Evolutionary conservation across 176 grass and related monocot species (phyloP).

Genomic region (Olyra latifolia): DNA sequence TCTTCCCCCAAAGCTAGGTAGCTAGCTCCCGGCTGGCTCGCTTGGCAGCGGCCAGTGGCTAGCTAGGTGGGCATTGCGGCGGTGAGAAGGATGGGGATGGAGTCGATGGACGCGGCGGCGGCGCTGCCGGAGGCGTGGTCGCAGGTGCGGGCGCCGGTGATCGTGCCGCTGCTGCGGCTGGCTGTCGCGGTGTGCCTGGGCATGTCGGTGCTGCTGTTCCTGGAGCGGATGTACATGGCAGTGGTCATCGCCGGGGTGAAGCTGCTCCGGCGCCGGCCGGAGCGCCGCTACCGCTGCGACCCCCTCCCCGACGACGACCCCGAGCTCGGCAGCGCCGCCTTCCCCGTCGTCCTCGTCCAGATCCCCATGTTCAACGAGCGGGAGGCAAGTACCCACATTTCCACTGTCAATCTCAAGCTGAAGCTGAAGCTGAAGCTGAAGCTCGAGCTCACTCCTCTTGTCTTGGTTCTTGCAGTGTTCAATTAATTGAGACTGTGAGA

Average conservation of each 20-base stretch:
- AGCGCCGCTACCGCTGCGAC: constrained; percentile 63
- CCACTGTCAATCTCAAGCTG: not conserved
- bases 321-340: constrained; percentile 61
- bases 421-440: not conserved
- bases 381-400: constrained; percentile 31
- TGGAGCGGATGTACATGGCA: constrained; percentile 71
- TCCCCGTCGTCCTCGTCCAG: constrained; percentile 74
- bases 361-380: constrained; percentile 94
- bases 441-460: no score
- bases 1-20: not conserved
- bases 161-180: constrained; percentile 65
- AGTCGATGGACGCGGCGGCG: constrained; percentile 32
- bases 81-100: no score
- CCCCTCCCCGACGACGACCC: constrained; percentile 58
- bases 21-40: not conserved
- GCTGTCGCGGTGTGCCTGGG: constrained; percentile 63
- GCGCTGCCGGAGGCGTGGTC: constrained; percentile 63
- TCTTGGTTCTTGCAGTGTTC: not conserved
- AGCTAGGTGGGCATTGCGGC: no score
- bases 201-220: constrained; percentile 72
- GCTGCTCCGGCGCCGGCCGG: constrained; percentile 45
- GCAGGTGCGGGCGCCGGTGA: constrained; percentile 63
- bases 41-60: no score
- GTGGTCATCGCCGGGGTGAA: constrained; percentile 55
- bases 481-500: not conserved